Evolutionary conservation across 176 grass and related monocot genomes (phyloP).

Genomic region (bread wheat (Triticum aestivum)): IWGSC_CS_RefSeq_v2.1 NC_057794.1:558079445-558079944

Average conservation of each 20-base stretch:
- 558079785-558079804: background rate
- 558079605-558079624: background rate
- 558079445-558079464: background rate
- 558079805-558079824: slow-evolving; percentile 24
- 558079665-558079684: background rate
- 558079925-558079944: background rate
- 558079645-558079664: background rate
- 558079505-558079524: background rate
- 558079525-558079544: too few species aligned
- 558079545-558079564: background rate
- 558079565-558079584: background rate
- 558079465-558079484: background rate
- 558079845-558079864: background rate
- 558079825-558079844: background rate
- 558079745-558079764: background rate
- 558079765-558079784: background rate
- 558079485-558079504: background rate
- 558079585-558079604: background rate
- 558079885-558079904: background rate
- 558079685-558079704: background rate
- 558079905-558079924: background rate
- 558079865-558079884: slow-evolving; percentile 42
- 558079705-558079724: background rate
- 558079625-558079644: too few species aligned
- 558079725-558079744: slow-evolving; percentile 23